These are phyloP conservation scores for Axilococcus clingmanii DNA, from an alignment of 139 green algal species.

Conservation along the genomic window DNA sequence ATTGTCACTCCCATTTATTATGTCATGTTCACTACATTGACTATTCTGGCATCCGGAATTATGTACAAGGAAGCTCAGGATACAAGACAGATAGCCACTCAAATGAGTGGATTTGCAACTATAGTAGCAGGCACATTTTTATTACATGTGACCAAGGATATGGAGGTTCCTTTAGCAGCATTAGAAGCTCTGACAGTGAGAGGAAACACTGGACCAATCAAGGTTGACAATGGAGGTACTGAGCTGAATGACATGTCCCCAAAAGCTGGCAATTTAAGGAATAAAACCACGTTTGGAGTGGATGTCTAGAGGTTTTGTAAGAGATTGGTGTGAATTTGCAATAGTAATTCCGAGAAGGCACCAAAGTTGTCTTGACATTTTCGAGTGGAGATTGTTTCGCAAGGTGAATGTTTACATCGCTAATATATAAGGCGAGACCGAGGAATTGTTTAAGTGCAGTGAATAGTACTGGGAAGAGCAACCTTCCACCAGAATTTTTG, in stretches of 20 bases:
- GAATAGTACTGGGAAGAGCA: not conserved
- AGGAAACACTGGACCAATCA: no score
- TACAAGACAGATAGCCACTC: slow-evolving; percentile 50
- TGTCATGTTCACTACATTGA: slow-evolving; percentile 94
- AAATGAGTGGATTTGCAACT: slow-evolving; percentile 87
- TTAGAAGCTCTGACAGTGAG: no score
- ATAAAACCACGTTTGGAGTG: not conserved
- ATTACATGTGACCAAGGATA: slow-evolving; percentile 81
- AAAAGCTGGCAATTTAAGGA: not conserved
- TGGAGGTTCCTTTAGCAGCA: slow-evolving; percentile 34
- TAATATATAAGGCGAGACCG: not conserved
- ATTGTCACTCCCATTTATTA: slow-evolving; percentile 98
- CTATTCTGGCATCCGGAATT: slow-evolving; percentile 69
- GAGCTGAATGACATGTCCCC: not conserved
- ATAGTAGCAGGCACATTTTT: slow-evolving; percentile 89
- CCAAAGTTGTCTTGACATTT: not conserved
- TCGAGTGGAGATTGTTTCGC: not conserved
- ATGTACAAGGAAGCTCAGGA: slow-evolving; percentile 70
- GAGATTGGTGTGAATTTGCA: not conserved
- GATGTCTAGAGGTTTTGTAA: not conserved
- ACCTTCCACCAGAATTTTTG: not conserved
- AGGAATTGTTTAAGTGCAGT: not conserved
- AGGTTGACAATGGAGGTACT: no score
- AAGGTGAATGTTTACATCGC: not conserved
- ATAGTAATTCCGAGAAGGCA: not conserved